Evolutionary conservation across 352 stramenopile species (phyloP).

Genomic region (Phytopythium delawarense): DNA sequence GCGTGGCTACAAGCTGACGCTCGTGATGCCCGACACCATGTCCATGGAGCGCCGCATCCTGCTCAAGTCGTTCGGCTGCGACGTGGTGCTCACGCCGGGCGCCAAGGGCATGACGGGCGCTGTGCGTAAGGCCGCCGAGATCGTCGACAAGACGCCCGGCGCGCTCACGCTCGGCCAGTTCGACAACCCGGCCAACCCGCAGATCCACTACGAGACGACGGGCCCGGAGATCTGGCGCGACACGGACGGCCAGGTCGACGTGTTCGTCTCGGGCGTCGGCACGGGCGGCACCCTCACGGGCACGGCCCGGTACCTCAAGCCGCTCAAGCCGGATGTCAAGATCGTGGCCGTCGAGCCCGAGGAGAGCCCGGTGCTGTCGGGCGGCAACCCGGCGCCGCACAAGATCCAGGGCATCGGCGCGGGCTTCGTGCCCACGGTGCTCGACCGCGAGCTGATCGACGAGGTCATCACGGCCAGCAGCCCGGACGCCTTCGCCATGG

Average conservation of each 20-base stretch:
- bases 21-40: conserved; percentile 96
- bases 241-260: conserved; percentile 84
- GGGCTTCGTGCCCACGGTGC: conserved; percentile 78
- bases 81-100: conserved; percentile 91
- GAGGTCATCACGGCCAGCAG: conserved; percentile 85
- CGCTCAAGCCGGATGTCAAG: conserved; percentile 77
- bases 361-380: conserved; percentile 80
- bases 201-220: conserved; percentile 90
- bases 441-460: conserved; percentile 82
- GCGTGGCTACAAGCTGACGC: conserved; percentile 89
- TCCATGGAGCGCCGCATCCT: conserved; percentile 95
- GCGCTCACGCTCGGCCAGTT: conserved; percentile 92
- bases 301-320: conserved; percentile 84
- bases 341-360: conserved; percentile 84
- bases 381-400: conserved; percentile 72
- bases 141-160: conserved; percentile 61
- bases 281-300: conserved; percentile 87
- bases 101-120: conserved; percentile 78
- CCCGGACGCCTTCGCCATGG: conserved; percentile 81
- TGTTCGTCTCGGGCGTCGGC: conserved; percentile 86
- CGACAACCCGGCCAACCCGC: conserved; percentile 96
- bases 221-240: conserved; percentile 86
- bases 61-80: conserved; percentile 91
- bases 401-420: conserved; percentile 88
- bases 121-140: conserved; percentile 72